Evolutionary conservation across 306 rosid species (phyloP), one percentile per base, ranked within the genome.

Genomic region (Calophaca sinica): DNA sequence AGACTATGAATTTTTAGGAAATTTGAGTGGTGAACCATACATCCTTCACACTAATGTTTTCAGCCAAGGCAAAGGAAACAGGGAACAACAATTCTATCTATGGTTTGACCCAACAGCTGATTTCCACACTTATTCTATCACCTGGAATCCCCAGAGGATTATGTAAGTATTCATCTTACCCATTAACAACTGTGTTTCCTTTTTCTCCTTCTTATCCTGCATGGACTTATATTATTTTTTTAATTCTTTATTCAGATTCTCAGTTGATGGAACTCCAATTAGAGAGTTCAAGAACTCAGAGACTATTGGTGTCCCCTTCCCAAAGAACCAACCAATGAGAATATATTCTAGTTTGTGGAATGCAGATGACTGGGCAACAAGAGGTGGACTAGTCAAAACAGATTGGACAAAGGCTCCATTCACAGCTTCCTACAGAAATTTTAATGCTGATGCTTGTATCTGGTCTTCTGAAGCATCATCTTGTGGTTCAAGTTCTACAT

Each of bases 341-440:
- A 79, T 91, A 65, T 80, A 87, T 60, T 89, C 97, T 0, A 89
- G 89, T 55, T 63, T 91, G 20, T 91, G 94, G 96, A 87, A 86
- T 76, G 96, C 93, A 0, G 96, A 90, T 73, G 90, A 90, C 10
- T 91, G 94, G 94, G 97, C 97, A 3, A 91, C 97, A 3, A 87
- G 93, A 68, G 97, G 94, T 26, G 97, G 97, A 45, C 83, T 86
- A 0, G 85, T 89, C 5, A 89, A 91, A 80, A 89, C 92, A 2
- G 94, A 89, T 49, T 89, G 94, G 94, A 46, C 85, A 26, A 54
- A 80, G 55, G 94, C 94, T 74, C 97, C 94, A 3, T 91, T 89
- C 77, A 60, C 81, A n/a, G 89, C 94, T 14, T 89, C 88, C 8
- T 91, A 87, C 51, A 84, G 86, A 52, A 87, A 87, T 74, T 86